Conservation (phyloP, 2,329 filamentous ascomycete species). For the Stagonosporopsis chrysanthemi region DNA sequence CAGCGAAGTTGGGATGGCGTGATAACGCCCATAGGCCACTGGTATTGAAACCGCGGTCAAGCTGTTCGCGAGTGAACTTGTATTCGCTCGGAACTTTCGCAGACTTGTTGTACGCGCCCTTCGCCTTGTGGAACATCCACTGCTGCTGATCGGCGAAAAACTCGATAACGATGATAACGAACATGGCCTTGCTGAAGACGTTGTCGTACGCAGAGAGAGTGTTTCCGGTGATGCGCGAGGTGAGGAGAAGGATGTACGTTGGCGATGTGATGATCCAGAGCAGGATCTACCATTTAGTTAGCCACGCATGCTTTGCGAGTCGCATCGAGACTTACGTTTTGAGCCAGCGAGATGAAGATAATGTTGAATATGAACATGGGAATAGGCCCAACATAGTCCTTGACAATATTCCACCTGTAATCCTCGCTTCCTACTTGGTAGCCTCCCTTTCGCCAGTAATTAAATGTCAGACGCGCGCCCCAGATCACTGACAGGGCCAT, state of each 20-base stretch:
- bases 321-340: constrained; percentile 58
- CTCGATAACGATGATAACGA: constrained; percentile 69
- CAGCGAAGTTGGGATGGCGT: constrained; percentile 92
- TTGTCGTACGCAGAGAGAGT: constrained; percentile 62
- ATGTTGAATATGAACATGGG: constrained; percentile 87
- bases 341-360: constrained; percentile 84
- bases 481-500: constrained; percentile 76
- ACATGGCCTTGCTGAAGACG: constrained; percentile 62
- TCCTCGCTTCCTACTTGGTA: constrained; percentile 91
- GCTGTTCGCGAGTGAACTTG: constrained; percentile 72
- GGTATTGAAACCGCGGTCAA: constrained; percentile 89
- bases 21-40: constrained; percentile 86
- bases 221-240: constrained; percentile 67
- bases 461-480: constrained; percentile 92
- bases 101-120: constrained; percentile 75
- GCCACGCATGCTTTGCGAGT: neutral
- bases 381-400: constrained; percentile 66
- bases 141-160: constrained; percentile 91
- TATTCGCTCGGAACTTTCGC: constrained; percentile 72
- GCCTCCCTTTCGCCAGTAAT: constrained; percentile 95
- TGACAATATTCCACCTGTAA: constrained; percentile 88
- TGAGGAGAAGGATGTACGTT: constrained; percentile 81
- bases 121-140: constrained; percentile 87
- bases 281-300: constrained; percentile 62
- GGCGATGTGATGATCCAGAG: constrained; percentile 81